Conservation (phyloP, 2,329 filamentous ascomycete genomes). For the Cytospora schulzeri region DNA sequence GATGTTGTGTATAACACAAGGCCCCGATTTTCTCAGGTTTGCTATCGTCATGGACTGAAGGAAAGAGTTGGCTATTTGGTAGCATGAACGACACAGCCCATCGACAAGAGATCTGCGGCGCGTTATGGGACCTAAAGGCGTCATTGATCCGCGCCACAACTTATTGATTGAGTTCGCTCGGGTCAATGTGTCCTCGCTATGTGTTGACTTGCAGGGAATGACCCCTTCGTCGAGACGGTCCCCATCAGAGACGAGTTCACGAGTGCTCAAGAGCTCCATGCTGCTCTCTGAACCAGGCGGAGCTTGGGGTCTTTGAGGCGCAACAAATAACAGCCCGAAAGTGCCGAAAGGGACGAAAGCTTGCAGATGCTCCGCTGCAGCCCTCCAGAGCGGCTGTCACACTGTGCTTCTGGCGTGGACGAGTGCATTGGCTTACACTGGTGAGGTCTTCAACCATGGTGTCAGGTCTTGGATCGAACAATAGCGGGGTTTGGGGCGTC, state of each 20-base stretch:
- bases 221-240: neutral
- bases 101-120: neutral
- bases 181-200: neutral
- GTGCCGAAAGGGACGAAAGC: neutral
- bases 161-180: neutral
- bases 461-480: neutral
- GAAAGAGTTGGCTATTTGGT: slow-evolving; percentile 2
- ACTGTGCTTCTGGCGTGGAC: neutral
- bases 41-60: neutral
- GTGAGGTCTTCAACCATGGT: neutral
- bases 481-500: neutral
- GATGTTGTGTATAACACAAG: slow-evolving; percentile 6
- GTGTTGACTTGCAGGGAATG: neutral
- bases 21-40: neutral
- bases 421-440: neutral
- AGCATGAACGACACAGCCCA: slow-evolving; percentile 3
- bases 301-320: neutral
- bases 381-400: neutral
- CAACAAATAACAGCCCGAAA: neutral
- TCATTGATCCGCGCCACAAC: neutral
- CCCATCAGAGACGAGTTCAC: neutral
- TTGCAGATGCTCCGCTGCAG: neutral
- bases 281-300: neutral
- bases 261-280: neutral
- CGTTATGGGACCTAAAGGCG: neutral